Evolutionary conservation across 352 stramenopile species (phyloP), one percentile per base, ranked within the genome.

Genomic region (Blastocystis sp.): DNA sequence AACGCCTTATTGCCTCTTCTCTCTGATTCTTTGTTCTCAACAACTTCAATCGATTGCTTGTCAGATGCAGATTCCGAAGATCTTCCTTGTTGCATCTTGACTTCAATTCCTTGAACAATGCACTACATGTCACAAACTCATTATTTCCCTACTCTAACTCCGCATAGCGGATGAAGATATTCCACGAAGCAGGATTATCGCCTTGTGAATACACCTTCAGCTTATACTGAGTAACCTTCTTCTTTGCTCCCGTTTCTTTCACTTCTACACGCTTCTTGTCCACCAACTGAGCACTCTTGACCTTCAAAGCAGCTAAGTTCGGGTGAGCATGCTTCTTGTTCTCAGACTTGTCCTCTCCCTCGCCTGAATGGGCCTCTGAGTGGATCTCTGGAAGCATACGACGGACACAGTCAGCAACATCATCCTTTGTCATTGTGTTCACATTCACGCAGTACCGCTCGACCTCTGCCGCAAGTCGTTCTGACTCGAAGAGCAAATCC

Each of bases 21-120:
- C 73, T 26, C 50, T 84, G 73, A 43, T 84, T 84, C 73, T 84
- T 84, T 4, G 73, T 84, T n/a, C 43, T 59, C 13, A 84, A 47
- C 2, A 84, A 45, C 73, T 84, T 84, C n/a, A 84, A 37, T 13
- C 73, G 29, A 50, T 66, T 47, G 39, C 47, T 68, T 3, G 73
- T 84, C 18, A 84, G 73, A 45, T 84, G 73, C 9, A 84, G 73
- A 45, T 84, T 84, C n/a, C 62, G 59, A 29, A 84, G 13, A 43
- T 84, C 73, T 53, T 84, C 73, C 26, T 84, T 84, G 56, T 68
- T 84, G 50, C 73, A 84, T 53, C 68, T 84, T 26, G 50, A 50
- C 73, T 84, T 84, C 47, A 84, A 23, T 37, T 55, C 18, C 73
- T 84, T 66, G 53, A 84, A 84, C 45, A 84, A 37, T 43, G 54